Evolutionary conservation across 345 rosid genomes (phyloP).

Genomic region (Erysimum cheiranthoides): DNA sequence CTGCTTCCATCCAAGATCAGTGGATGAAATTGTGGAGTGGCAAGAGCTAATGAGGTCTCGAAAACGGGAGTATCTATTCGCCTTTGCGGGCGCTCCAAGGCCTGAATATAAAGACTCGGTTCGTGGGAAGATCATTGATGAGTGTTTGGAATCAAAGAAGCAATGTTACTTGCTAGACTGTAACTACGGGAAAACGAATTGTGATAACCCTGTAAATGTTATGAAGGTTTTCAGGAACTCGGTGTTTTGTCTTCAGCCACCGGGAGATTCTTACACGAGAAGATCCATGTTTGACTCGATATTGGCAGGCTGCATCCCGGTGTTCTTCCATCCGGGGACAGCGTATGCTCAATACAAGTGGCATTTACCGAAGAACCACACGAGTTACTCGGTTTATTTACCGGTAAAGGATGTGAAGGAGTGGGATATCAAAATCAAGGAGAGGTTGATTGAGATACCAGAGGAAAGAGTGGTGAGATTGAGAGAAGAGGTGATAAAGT

Average conservation of each 20-base stretch:
- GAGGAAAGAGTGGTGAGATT: conserved; percentile 45
- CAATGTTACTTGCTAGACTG: conserved; percentile 66
- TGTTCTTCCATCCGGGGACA: conserved; percentile 72
- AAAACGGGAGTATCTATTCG: conserved; percentile 53
- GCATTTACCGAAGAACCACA: conserved; percentile 58
- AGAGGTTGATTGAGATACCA: conserved; percentile 49
- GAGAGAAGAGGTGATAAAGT: conserved; percentile 66
- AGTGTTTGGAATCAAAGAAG: conserved; percentile 53
- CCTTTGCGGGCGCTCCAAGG: conserved; percentile 71
- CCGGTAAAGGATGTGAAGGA: conserved; percentile 52
- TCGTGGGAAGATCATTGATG: conserved; percentile 66
- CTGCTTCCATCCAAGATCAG: conserved; percentile 61
- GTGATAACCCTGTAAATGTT: conserved; percentile 65
- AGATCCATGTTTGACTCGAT: conserved; percentile 68
- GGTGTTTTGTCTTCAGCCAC: conserved; percentile 70
- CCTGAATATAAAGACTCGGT: conserved; percentile 60
- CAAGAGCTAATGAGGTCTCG: conserved; percentile 54
- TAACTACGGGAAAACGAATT: conserved; percentile 54
- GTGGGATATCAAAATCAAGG: conserved; percentile 48
- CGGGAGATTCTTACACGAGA: conserved; percentile 72
- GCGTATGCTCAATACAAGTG: conserved; percentile 67
- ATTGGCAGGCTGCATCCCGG: conserved; percentile 68
- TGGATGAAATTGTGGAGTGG: conserved; percentile 55
- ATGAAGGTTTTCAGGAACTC: conserved; percentile 62
- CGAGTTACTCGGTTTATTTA: conserved; percentile 60